These are phyloP conservation scores for Astrothelium subdiscretum DNA, from an alignment of 495 filamentous ascomycete species.

Conservation along the genomic window DNA sequence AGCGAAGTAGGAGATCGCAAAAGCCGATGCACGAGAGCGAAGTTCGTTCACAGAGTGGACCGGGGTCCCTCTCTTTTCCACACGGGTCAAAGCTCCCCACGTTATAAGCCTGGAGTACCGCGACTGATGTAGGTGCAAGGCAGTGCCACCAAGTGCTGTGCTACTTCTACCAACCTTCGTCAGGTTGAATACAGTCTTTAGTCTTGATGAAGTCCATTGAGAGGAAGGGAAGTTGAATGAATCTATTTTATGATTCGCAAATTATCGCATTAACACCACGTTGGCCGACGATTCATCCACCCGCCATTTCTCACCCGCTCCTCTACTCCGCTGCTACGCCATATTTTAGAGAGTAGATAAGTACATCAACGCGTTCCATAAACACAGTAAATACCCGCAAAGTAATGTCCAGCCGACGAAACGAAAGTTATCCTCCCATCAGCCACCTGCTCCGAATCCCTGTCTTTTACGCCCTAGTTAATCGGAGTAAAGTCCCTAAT, in stretches of 20 bases:
- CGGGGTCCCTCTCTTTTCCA: too few species aligned
- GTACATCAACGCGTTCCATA: not conserved
- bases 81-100: too few species aligned
- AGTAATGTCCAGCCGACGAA: not conserved
- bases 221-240: too few species aligned
- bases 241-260: not conserved
- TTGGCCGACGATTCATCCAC: not conserved
- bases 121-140: too few species aligned
- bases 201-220: too few species aligned
- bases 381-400: not conserved
- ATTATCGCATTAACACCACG: not conserved
- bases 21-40: too few species aligned
- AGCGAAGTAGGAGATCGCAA: too few species aligned
- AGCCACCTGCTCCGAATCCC: not conserved
- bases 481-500: not conserved
- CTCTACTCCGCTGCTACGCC: not conserved
- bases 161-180: too few species aligned
- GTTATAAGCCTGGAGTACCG: too few species aligned
- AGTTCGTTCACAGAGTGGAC: too few species aligned
- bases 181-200: too few species aligned
- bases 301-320: not conserved
- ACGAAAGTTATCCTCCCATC: not conserved
- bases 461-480: not conserved
- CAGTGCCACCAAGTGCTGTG: too few species aligned
- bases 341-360: slow-evolving; percentile 1